Conservation (phyloP, 2,329 filamentous ascomycete species). For the Parafenestella ontariensis region DNA sequence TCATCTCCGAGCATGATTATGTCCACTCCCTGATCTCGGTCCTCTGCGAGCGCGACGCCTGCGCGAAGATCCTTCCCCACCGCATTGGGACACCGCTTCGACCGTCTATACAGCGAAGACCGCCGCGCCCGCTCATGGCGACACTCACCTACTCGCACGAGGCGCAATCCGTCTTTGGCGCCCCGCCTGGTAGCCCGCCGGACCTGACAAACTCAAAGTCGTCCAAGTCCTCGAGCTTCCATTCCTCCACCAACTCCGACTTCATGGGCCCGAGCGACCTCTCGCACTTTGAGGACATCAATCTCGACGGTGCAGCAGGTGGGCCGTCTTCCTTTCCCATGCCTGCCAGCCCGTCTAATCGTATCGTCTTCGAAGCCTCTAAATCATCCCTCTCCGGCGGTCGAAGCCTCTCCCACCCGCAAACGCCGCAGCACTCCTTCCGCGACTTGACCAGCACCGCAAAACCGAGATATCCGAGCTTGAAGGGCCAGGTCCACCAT, state of each 20-base stretch:
- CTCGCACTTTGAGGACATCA: slow-evolving; percentile 92
- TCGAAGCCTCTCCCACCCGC: slow-evolving; percentile 24
- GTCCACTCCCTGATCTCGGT: slow-evolving; percentile 40
- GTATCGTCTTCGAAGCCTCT: slow-evolving; percentile 40
- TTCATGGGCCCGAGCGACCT: slow-evolving; percentile 67
- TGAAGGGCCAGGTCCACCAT: slow-evolving; percentile 50
- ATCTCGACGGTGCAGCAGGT: slow-evolving; percentile 69
- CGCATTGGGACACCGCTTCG: slow-evolving; percentile 31
- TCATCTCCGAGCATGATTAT: slow-evolving; percentile 47
- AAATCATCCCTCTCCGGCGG: slow-evolving; percentile 23
- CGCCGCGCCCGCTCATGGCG: slow-evolving; percentile 48
- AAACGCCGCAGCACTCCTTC: slow-evolving; percentile 35
- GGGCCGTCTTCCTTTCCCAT: slow-evolving; percentile 55
- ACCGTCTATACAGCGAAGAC: slow-evolving; percentile 21
- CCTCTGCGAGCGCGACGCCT: slow-evolving; percentile 34
- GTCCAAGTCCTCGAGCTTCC: slow-evolving; percentile 88
- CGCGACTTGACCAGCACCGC: slow-evolving; percentile 48
- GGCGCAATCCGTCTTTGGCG: slow-evolving; percentile 44
- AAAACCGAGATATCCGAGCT: slow-evolving; percentile 49
- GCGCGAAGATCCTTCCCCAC: slow-evolving; percentile 27
- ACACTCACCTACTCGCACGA: slow-evolving; percentile 40
- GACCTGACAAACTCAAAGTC: slow-evolving; percentile 86
- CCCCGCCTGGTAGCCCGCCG: slow-evolving; percentile 71
- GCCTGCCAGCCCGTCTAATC: slow-evolving; percentile 34
- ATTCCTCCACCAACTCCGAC: slow-evolving; percentile 78